Evolutionary conservation across 768 basidiomycete species (phyloP).

Genomic region (Guyanaporus albipodus): DNA sequence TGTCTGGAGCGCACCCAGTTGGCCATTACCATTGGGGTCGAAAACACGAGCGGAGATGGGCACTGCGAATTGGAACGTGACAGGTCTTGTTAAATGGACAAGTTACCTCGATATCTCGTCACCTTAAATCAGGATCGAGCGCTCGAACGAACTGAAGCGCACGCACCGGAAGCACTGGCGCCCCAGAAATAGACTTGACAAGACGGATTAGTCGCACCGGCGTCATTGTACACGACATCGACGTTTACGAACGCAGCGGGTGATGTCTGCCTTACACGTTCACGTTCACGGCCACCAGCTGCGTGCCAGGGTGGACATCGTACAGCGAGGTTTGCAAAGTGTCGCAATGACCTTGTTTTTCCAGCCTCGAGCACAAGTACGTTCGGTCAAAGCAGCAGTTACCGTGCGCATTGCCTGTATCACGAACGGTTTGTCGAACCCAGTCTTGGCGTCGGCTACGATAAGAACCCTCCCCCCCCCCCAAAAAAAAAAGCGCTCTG

Average conservation of each 20-base stretch:
- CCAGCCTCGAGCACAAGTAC: slow-evolving; percentile 33
- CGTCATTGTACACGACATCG: slow-evolving; percentile 38
- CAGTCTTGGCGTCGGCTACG: too few relatives aligned
- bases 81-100: too few relatives aligned
- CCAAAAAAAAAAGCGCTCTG: too few relatives aligned
- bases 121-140: neutral
- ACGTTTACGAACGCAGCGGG: slow-evolving; percentile 27
- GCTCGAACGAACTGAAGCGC: slow-evolving; percentile 27
- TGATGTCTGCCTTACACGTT: slow-evolving; percentile 31
- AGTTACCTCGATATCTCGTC: slow-evolving; percentile 12
- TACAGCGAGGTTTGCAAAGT: slow-evolving; percentile 34
- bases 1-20: slow-evolving; percentile 18
- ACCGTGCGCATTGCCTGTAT: too few relatives aligned
- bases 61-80: neutral
- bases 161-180: slow-evolving; percentile 9
- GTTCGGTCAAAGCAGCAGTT: slow-evolving; percentile 29
- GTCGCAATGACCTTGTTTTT: slow-evolving; percentile 40
- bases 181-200: slow-evolving; percentile 40
- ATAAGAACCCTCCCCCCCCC: too few relatives aligned
- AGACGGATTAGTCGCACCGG: slow-evolving; percentile 23
- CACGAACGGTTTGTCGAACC: too few relatives aligned
- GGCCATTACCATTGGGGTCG: slow-evolving; percentile 13
- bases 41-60: too few relatives aligned
- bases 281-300: slow-evolving; percentile 30
- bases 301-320: slow-evolving; percentile 19